These are phyloP conservation scores for Capsicum baccatum DNA, from an alignment of 257 asterid genomes.

Conservation along the genomic window DNA sequence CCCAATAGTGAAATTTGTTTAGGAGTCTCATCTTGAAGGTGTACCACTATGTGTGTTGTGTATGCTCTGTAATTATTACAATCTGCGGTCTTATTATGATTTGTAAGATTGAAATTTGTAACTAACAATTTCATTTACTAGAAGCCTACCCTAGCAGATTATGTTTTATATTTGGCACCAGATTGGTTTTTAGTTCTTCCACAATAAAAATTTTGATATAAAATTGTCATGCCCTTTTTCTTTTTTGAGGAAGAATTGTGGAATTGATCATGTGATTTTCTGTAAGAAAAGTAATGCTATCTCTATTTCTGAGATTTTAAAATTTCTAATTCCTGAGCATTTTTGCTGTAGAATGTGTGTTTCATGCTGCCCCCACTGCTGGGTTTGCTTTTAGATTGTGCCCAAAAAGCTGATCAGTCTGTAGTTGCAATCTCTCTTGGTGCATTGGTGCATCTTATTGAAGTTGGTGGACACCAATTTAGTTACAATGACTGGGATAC, in stretches of 20 bases:
- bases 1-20: constrained; percentile 5
- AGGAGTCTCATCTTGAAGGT: neutral
- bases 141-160: constrained; percentile 16
- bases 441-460: constrained; percentile 95
- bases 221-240: neutral
- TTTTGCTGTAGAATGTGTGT: constrained; percentile 80
- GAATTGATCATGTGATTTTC: constrained; percentile 13
- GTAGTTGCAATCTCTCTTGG: constrained; percentile 96
- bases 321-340: constrained; percentile 39
- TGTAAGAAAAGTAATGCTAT: neutral
- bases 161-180: neutral
- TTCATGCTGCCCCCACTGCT: constrained; percentile 97
- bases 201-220: neutral
- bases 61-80: neutral
- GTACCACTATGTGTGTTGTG: constrained; percentile 8
- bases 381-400: constrained; percentile 93
- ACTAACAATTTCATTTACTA: neutral
- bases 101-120: neutral
- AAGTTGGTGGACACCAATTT: constrained; percentile 99
- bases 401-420: constrained; percentile 93
- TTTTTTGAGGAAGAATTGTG: neutral
- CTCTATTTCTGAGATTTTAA: constrained; percentile 28
- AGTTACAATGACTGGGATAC: constrained; percentile 95
- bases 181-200: neutral
- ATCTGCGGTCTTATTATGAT: constrained; percentile 15